phyloP scores from a whole-genome alignment of 1,284 basidiomycete species.

The Trichosporon sp. region DNA sequence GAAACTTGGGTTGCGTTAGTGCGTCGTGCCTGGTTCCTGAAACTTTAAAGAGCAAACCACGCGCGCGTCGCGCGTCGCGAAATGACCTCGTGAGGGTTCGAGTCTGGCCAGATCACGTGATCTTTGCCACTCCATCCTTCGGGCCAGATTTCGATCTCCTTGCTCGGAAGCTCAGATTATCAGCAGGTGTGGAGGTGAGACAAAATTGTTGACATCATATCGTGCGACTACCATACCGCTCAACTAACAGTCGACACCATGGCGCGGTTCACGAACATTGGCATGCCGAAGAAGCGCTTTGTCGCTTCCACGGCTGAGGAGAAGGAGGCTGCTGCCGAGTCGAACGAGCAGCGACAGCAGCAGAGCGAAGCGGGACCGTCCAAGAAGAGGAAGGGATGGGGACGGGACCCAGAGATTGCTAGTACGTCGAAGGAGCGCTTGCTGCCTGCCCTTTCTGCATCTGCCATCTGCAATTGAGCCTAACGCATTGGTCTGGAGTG shows the following conservation, averaged over 20 bases:
- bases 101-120: background rate
- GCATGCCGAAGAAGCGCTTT: constrained; percentile 43
- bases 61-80: background rate
- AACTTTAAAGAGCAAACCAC: background rate
- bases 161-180: no score
- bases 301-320: constrained; percentile 45
- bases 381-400: constrained; percentile 31
- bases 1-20: no score
- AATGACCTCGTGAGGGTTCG: no score
- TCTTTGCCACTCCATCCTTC: background rate
- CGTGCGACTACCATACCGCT: background rate
- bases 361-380: constrained; percentile 11
- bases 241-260: constrained; percentile 22
- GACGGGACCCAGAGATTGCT: constrained; percentile 39
- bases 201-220: constrained; percentile 2
- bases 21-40: background rate
- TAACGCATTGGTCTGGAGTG: no score
- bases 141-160: background rate
- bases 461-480: no score
- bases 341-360: background rate
- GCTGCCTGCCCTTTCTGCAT: background rate
- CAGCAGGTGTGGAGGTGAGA: background rate
- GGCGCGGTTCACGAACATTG: constrained; percentile 48
- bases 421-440: constrained; percentile 39
- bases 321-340: constrained; percentile 15